Conservation (phyloP, 495 filamentous ascomycete genomes). For the Astrothelium macrocarpum region DNA sequence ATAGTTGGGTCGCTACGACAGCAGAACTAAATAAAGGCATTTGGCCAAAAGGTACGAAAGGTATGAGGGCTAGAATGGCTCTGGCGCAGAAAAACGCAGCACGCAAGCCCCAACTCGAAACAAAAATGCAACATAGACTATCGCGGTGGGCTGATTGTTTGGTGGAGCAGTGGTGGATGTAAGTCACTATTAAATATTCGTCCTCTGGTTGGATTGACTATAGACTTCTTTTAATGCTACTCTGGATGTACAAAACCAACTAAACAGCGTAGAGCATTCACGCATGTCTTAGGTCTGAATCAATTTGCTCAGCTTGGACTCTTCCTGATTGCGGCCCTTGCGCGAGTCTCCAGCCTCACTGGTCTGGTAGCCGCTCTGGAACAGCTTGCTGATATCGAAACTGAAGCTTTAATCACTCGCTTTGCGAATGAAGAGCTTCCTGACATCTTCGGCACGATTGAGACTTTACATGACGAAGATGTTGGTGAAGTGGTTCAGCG, state of each 20-base stretch:
- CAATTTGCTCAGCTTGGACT: conserved; percentile 22
- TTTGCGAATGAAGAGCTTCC: conserved; percentile 15
- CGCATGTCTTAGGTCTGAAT: neutral
- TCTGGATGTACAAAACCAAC: neutral
- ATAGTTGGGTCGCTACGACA: neutral
- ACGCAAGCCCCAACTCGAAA: neutral
- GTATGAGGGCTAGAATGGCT: conserved; percentile 2
- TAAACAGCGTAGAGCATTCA: neutral
- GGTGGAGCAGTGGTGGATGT: conserved; percentile 18
- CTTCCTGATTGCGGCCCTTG: conserved; percentile 13
- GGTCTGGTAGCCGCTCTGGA: conserved; percentile 17
- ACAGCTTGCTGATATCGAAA: conserved; percentile 14
- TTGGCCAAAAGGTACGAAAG: neutral
- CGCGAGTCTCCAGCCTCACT: conserved; percentile 10
- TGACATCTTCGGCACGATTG: neutral
- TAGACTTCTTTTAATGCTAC: neutral
- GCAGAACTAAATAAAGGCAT: neutral
- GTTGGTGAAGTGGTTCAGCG: conserved; percentile 22
- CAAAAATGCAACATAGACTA: neutral
- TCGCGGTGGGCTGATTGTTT: conserved; percentile 16
- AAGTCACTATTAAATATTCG: neutral
- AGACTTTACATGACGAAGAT: conserved; percentile 16
- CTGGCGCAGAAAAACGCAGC: neutral
- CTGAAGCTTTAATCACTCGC: conserved; percentile 6
- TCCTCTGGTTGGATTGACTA: neutral